Evolutionary conservation across 2,329 filamentous ascomycete genomes (phyloP), one percentile per base, ranked within the genome.

Genomic region (Fusarium pseudograminearum): DNA sequence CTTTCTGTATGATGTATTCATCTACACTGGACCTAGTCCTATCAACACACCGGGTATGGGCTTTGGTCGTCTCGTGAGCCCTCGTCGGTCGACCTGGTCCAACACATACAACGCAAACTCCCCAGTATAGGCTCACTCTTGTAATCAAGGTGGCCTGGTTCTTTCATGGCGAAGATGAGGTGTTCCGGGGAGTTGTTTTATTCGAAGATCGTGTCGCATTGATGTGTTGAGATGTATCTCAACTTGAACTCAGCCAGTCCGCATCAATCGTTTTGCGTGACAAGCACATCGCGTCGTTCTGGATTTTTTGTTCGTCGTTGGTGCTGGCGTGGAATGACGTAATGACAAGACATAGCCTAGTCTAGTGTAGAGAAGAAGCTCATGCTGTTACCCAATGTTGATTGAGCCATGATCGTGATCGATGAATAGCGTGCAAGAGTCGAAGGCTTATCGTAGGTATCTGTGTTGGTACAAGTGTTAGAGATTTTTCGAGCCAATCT

Each of bases 21-120:
- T 93, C 40, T 93, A 89, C 76, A 91, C 89, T 0, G 91, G 91
- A 5, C 79, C 90, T n/a, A 91, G 86, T 69, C 90, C 90, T 2
- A 83, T 93, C 70, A 93, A 93, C 78, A 89, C 84, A 0, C 89
- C 89, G 0, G 89, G 83, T 79, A 77, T 91, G 73, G 90, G 90
- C 0, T 74, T 93, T n/a, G 84, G 84, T 70, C 81, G 86, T 28
- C 73, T 90, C 0, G 65, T 78, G 36, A 76, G 76, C 50, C 77
- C 77, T 10, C 76, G 73, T 41, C 76, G 75, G 44, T 76, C 73
- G 28, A 77, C 78, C 15, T 82, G 79, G 79, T 80, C 78, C 20
- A 80, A 80, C 74, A 79, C 78, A 4, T 74, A 77, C 54, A 61
- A 65, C 41, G 61, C 70, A 16, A 66, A 69, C 3, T 75, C 73